Evolutionary conservation across 2,329 filamentous ascomycete genomes (phyloP).

Genomic region (Ascochyta koolunga): DNA sequence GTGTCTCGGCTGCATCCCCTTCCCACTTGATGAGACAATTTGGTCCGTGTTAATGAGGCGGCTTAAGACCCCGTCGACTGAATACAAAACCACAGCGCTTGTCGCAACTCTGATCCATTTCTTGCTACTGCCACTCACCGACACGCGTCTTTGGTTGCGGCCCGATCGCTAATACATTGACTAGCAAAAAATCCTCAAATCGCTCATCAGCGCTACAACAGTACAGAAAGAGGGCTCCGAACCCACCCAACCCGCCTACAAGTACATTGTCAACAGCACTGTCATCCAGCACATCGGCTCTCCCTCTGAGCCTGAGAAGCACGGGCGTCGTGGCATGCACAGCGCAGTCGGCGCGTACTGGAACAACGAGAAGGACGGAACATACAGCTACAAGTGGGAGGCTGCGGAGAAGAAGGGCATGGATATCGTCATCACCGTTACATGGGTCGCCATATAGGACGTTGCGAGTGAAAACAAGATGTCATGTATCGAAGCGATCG

Average conservation of each 20-base stretch:
- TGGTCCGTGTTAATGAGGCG: constrained; percentile 96
- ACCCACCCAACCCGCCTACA: constrained; percentile 69
- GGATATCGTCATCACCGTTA: constrained; percentile 61
- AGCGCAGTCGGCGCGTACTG: constrained; percentile 84
- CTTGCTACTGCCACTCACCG: neutral
- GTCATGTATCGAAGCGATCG: neutral
- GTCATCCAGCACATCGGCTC: constrained; percentile 85
- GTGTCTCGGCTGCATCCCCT: neutral
- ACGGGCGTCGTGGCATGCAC: constrained; percentile 89
- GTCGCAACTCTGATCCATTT: constrained; percentile 71
- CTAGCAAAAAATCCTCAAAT: constrained; percentile 77
- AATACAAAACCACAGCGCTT: constrained; percentile 75
- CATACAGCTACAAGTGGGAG: constrained; percentile 89
- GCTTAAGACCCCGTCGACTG: constrained; percentile 87
- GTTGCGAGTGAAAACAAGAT: neutral
- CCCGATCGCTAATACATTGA: neutral
- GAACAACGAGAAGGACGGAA: constrained; percentile 89
- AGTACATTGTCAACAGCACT: constrained; percentile 97
- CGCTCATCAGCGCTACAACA: constrained; percentile 65
- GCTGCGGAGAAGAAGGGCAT: constrained; percentile 58
- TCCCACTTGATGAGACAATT: constrained; percentile 76
- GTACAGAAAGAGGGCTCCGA: constrained; percentile 65
- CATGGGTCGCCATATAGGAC: constrained; percentile 69
- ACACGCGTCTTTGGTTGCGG: neutral
- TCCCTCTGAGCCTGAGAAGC: constrained; percentile 60